These are phyloP conservation scores for Fusarium nurragi DNA, from an alignment of 2,329 filamentous ascomycete species.

Conservation along the genomic window DNA sequence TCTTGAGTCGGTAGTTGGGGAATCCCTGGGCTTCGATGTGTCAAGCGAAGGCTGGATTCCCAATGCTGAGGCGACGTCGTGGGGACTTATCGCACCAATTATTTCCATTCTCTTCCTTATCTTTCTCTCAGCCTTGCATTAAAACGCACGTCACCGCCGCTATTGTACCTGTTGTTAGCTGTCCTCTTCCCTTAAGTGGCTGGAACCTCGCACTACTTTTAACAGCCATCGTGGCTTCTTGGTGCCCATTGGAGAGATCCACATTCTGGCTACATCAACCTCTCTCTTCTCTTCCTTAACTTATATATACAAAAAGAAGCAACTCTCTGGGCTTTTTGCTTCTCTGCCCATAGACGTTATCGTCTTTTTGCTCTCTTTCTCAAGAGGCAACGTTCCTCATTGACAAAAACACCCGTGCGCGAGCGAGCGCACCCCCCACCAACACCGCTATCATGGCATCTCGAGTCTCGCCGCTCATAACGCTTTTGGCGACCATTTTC, in stretches of 20 bases:
- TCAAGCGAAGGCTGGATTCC: slow-evolving; percentile 23
- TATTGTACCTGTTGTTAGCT: slow-evolving; percentile 44
- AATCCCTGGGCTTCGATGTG: slow-evolving; percentile 29
- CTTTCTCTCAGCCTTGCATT: slow-evolving; percentile 43
- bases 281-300: slow-evolving; percentile 31
- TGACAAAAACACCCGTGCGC: slow-evolving; percentile 30
- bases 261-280: slow-evolving; percentile 52
- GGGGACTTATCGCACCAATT: slow-evolving; percentile 40
- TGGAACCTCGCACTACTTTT: slow-evolving; percentile 36
- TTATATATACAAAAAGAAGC: slow-evolving; percentile 23
- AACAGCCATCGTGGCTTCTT: slow-evolving; percentile 46
- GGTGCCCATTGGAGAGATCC: slow-evolving; percentile 35
- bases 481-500: slow-evolving; percentile 52
- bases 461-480: slow-evolving; percentile 50
- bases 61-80: slow-evolving; percentile 23
- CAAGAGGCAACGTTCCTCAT: slow-evolving; percentile 21
- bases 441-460: slow-evolving; percentile 48
- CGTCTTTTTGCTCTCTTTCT: slow-evolving; percentile 29
- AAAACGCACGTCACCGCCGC: slow-evolving; percentile 35
- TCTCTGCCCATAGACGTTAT: slow-evolving; percentile 25
- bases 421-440: slow-evolving; percentile 40
- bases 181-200: slow-evolving; percentile 49
- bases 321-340: slow-evolving; percentile 25
- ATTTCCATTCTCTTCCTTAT: neutral
- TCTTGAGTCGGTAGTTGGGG: slow-evolving; percentile 18